Evolutionary conservation across 805 yeast genomes (phyloP), one percentile per base, ranked within the genome.

Genomic region (Metschnikowia kofuensis): DNA sequence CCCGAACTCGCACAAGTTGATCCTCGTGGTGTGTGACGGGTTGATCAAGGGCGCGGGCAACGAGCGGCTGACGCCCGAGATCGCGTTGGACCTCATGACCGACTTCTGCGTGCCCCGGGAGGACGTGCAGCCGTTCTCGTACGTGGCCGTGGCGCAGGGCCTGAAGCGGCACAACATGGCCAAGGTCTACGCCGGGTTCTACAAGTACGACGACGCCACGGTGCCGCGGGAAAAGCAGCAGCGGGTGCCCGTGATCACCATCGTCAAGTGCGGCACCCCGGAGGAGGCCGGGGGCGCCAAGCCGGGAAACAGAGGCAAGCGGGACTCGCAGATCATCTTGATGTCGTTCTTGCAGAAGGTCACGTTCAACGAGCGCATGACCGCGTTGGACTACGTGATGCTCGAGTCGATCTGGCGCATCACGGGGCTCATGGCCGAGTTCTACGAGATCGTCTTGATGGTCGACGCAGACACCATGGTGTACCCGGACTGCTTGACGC

Each of bases 121-220:
- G 15, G 83, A 88, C 13, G 97, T 89, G 6, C 69, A 80, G 62
- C 80, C 97, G 0, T 77, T 83, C 61, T 90, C 97, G 0, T 92
- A 94, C 65, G 96, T 94, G 35, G 96, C 98, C 7, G 97, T 94
- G 37, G 96, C 96, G 2, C 87, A 87, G 58, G 99, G 99, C 58
- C 60, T 87, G 4, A 94, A 89, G 70, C 85, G 99, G 65, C 99
- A 94, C 64, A 94, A 94, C 65, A 90, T 91, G 96, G 97, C 99
- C 29, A 92, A 91, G 68, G 90, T 92, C 2, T 92, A 89, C 62
- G 84, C 96, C 11, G 99, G 99, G 0, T 94, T 88, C 65, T 94
- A 94, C 72, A 84, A 84, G 57, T 94, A 91, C 63, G 83, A 88
- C 59, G 87, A 87, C 55, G 61, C 69, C 3, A 87, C 92, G 1